A percentile compares a stretch with the other conserved stretches of the same genome.
Evolutionary conservation across 306 rosid genomes (phyloP).

Genomic region (Vigna nakashimae): DNA sequence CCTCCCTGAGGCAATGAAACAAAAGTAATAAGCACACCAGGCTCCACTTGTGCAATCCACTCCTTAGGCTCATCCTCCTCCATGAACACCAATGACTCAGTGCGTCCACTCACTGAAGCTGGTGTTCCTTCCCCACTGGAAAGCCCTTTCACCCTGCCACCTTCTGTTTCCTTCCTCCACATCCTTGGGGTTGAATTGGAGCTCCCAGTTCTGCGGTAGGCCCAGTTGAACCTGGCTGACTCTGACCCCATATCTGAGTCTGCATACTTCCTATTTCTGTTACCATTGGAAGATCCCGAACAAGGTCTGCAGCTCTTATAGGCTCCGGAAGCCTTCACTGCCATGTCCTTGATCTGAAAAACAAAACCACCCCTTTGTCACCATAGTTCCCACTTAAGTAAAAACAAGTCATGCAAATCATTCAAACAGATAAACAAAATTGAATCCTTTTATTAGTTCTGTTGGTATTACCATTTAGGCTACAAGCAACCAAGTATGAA

Average conservation of each 20-base stretch:
- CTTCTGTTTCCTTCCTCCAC: conserved; percentile 92
- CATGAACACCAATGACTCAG: conserved; percentile 80
- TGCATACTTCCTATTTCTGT: conserved; percentile 58
- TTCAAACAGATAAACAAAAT: conserved; percentile 9
- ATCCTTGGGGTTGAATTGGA: conserved; percentile 84
- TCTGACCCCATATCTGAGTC: conserved; percentile 86
- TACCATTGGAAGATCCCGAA: conserved; percentile 68
- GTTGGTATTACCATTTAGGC: neutral
- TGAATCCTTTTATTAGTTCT: conserved; percentile 24
- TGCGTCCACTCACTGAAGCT: conserved; percentile 84
- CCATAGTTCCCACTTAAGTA: neutral
- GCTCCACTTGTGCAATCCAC: conserved; percentile 98
- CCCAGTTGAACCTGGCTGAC: conserved; percentile 77
- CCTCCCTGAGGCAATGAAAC: conserved; percentile 95
- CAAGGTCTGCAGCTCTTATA: conserved; percentile 96
- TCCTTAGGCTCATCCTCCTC: conserved; percentile 97
- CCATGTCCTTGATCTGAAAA: conserved; percentile 95
- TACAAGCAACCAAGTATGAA: conserved; percentile 1
- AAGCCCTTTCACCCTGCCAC: conserved; percentile 72
- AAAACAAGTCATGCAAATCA: conserved; percentile 30
- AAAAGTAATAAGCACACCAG: conserved; percentile 97
- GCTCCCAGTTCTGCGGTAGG: conserved; percentile 81
- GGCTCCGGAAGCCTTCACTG: conserved; percentile 95
- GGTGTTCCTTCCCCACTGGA: conserved; percentile 97
- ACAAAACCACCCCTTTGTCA: conserved; percentile 35